Percentiles rank a stretch among this genome's conserved stretches.
Conservation (phyloP, 176 grass and related monocot genomes). For the Poa pratensis region DNA sequence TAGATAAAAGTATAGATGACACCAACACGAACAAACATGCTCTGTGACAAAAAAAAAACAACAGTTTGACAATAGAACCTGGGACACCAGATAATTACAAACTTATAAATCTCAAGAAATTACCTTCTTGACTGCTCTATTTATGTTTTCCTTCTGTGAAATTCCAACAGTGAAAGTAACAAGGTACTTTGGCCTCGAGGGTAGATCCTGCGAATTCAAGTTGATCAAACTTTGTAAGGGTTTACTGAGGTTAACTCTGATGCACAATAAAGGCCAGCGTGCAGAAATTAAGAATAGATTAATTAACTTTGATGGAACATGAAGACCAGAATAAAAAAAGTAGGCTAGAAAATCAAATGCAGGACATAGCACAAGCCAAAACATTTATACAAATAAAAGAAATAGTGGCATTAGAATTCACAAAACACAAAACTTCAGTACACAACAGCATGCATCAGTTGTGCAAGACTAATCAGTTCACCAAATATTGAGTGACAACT, state of each 20-base stretch:
- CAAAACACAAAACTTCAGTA: not conserved
- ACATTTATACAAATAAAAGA: not conserved
- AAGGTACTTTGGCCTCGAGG: slow-evolving; percentile 84
- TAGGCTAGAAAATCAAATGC: not conserved
- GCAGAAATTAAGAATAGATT: slow-evolving; percentile 14
- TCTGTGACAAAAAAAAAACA: not conserved
- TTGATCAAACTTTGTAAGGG: not conserved
- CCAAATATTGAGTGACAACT: not conserved
- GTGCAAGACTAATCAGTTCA: not conserved
- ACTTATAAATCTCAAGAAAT: not conserved
- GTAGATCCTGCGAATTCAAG: slow-evolving; percentile 66
- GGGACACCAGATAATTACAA: not conserved
- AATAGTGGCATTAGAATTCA: not conserved
- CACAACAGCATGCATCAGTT: not conserved
- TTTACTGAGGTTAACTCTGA: not conserved
- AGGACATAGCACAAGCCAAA: not conserved
- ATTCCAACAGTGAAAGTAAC: slow-evolving; percentile 86
- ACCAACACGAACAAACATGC: slow-evolving; percentile 1
- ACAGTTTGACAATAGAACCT: not conserved
- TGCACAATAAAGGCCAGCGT: not conserved
- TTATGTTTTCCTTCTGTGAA: slow-evolving; percentile 87
- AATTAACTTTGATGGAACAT: not conserved
- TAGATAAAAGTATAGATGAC: slow-evolving; percentile 21
- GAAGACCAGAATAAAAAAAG: not conserved
- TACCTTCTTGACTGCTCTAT: slow-evolving; percentile 91